These are phyloP conservation scores for Apiospora pterosperma DNA, from an alignment of 2,329 filamentous ascomycete species.

Conservation along the genomic window DNA sequence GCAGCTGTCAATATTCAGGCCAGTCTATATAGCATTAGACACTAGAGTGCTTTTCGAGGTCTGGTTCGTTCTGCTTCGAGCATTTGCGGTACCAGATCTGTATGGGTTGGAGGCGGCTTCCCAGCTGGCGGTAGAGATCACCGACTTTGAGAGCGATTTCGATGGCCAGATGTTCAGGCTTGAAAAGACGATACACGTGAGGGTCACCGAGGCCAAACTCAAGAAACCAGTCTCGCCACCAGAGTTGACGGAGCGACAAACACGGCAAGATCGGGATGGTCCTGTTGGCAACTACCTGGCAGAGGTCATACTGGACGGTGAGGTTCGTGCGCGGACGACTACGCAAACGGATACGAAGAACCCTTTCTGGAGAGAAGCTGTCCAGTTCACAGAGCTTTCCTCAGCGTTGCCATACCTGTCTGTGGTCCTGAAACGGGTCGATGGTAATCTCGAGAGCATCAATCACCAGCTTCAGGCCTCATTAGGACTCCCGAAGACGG, in stretches of 20 bases:
- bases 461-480: constrained; percentile 40
- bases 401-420: constrained; percentile 65
- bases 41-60: constrained; percentile 91
- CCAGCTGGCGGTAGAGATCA: constrained; percentile 40
- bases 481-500: constrained; percentile 38
- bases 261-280: constrained; percentile 38
- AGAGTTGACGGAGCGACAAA: constrained; percentile 28
- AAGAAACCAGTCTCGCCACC: constrained; percentile 31
- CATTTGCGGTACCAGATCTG: constrained; percentile 88
- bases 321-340: constrained; percentile 72
- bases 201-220: constrained; percentile 61
- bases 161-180: constrained; percentile 55
- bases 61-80: constrained; percentile 89
- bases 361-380: constrained; percentile 81
- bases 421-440: constrained; percentile 66
- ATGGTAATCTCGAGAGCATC: constrained; percentile 46
- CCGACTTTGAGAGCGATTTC: constrained; percentile 36
- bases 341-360: constrained; percentile 68
- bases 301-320: constrained; percentile 76
- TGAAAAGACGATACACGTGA: constrained; percentile 56
- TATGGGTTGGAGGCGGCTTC: constrained; percentile 61
- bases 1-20: constrained; percentile 73
- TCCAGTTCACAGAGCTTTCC: constrained; percentile 72
- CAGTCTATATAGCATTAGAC: constrained; percentile 85
- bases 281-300: constrained; percentile 69